phyloP scores from a whole-genome alignment of 352 stramenopile species.

The Globisporangium yorkense region DNA sequence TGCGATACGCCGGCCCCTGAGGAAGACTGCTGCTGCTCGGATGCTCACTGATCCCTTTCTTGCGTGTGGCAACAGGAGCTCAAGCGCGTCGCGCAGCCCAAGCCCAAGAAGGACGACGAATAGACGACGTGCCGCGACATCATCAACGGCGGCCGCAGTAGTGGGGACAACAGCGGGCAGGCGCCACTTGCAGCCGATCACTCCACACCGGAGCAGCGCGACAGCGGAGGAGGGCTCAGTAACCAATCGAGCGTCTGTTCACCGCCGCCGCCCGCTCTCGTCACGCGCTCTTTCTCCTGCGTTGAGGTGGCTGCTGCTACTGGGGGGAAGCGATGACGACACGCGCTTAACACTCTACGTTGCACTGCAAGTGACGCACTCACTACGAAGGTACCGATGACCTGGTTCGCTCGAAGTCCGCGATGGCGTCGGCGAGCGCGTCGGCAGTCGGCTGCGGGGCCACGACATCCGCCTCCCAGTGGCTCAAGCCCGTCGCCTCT shows the following conservation, averaged over 20 bases:
- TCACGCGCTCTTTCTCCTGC: not conserved
- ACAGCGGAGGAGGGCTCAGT: too few relatives aligned
- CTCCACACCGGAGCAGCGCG: too few relatives aligned
- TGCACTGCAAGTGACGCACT: too few relatives aligned
- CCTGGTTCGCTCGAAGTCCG: constrained; percentile 25
- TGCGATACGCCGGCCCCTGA: not conserved
- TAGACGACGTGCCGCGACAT: constrained; percentile 17
- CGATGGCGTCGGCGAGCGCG: constrained; percentile 45
- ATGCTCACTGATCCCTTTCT: not conserved
- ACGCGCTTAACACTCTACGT: too few relatives aligned
- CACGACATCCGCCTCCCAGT: constrained; percentile 50
- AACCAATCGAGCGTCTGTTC: too few relatives aligned
- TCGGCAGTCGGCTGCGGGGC: constrained; percentile 52
- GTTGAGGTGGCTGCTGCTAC: too few relatives aligned
- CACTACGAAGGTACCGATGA: not conserved
- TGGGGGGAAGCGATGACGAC: too few relatives aligned
- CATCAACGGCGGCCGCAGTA: too few relatives aligned
- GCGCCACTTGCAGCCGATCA: too few relatives aligned
- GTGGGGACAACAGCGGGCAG: too few relatives aligned
- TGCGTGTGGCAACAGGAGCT: constrained; percentile 33
- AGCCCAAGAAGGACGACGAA: constrained; percentile 43
- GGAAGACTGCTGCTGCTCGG: not conserved
- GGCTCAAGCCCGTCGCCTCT: constrained; percentile 22
- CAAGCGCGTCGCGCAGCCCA: constrained; percentile 52
- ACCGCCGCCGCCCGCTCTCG: too few relatives aligned